Percentiles rank a stretch among this genome's conserved stretches.
Evolutionary conservation across 768 basidiomycete species (phyloP).

Genomic region (Leucosporidium yakuticum): DNA sequence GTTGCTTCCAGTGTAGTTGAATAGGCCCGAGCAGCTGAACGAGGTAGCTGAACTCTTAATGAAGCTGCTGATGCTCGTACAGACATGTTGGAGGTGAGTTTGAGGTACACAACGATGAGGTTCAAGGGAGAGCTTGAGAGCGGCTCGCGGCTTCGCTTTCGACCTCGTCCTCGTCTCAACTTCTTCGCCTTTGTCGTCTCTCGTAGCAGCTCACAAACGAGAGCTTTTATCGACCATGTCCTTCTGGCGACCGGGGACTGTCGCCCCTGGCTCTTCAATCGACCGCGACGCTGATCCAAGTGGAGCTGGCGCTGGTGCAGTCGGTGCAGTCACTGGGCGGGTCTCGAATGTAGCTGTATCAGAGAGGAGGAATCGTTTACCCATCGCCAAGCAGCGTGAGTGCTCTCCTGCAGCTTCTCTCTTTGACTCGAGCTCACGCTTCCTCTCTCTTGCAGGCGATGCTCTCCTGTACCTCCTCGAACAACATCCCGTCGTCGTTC

Average conservation of each 20-base stretch:
- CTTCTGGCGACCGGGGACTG: constrained; percentile 87
- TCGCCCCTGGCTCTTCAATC: constrained; percentile 75
- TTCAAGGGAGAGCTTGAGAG: no score
- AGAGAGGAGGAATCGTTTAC: constrained; percentile 70
- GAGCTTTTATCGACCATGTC: constrained; percentile 9
- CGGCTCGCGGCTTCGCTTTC: no score
- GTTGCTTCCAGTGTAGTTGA: no score
- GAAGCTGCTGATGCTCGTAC: no score
- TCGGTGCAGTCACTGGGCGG: constrained; percentile 61
- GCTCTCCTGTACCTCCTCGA: constrained; percentile 78
- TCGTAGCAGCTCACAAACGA: no score
- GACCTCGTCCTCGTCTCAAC: no score
- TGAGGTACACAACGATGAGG: no score
- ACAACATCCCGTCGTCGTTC: constrained; percentile 64
- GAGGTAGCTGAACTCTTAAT: no score
- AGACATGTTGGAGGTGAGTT: no score
- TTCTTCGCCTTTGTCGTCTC: no score
- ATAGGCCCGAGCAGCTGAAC: no score
- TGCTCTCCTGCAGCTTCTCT: constrained; percentile 9
- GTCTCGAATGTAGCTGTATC: constrained; percentile 57
- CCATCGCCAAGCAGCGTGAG: constrained; percentile 84
- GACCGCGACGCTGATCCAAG: constrained; percentile 64
- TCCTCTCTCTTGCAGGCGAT: constrained; percentile 52
- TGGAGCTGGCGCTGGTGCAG: constrained; percentile 50
- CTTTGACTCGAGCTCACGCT: neutral